These are phyloP conservation scores for Oehlia diaphana DNA, from an alignment of 192 early-diverging fungal species.

Conservation along the genomic window DNA sequence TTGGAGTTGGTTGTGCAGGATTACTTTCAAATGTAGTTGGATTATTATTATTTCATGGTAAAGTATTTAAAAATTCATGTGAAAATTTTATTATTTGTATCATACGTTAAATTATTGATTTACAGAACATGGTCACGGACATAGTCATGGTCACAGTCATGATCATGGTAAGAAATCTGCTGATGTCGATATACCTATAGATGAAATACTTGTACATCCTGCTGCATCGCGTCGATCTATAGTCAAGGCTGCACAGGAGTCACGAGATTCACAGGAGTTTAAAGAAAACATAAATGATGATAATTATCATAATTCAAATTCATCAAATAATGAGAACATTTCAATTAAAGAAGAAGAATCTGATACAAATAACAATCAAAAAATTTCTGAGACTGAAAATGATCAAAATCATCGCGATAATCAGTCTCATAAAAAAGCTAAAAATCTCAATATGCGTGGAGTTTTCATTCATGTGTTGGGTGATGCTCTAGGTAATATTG, in stretches of 20 bases:
- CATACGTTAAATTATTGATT: conserved; percentile 3
- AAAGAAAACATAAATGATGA: conserved; percentile 17
- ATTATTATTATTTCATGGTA: conserved; percentile 77
- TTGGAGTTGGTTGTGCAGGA: conserved; percentile 78
- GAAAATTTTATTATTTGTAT: background rate
- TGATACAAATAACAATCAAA: background rate
- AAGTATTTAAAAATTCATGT: background rate
- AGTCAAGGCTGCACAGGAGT: conserved; percentile 42
- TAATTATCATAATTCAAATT: conserved; percentile 2
- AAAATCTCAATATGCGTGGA: conserved; percentile 57
- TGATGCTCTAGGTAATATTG: conserved; percentile 85
- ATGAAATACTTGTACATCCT: conserved; percentile 48
- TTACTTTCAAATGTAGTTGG: conserved; percentile 79
- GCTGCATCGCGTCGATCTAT: conserved; percentile 54
- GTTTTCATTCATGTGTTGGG: conserved; percentile 91
- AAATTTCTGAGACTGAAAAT: conserved; percentile 25
- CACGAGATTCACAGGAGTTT: background rate
- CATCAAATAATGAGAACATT: conserved; percentile 12
- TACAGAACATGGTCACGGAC: conserved; percentile 55
- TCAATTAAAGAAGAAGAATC: background rate
- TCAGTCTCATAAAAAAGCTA: conserved; percentile 34
- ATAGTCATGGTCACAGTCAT: conserved; percentile 50
- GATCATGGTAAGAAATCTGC: conserved; percentile 16
- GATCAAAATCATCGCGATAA: conserved; percentile 31
- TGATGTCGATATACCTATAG: conserved; percentile 30